phyloP scores from a whole-genome alignment of 2,329 filamentous ascomycete genomes.

The Clathrospora elynae region DNA sequence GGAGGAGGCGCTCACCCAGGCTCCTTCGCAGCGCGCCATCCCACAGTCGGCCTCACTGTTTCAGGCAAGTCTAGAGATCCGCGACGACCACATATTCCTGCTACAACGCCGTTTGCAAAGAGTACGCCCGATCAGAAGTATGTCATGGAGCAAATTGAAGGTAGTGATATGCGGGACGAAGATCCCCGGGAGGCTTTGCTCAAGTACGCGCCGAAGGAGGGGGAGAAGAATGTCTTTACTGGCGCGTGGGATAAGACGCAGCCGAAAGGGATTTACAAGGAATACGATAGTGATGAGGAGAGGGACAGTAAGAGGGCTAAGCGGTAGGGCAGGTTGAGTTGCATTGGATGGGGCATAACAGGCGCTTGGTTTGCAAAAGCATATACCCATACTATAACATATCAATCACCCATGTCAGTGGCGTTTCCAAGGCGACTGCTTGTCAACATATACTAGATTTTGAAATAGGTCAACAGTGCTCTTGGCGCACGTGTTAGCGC shows the following conservation, averaged over 20 bases:
- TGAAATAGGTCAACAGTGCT: too few relatives aligned
- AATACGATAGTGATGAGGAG: slow-evolving; percentile 83
- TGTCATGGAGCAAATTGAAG: slow-evolving; percentile 83
- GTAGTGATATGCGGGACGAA: slow-evolving; percentile 93
- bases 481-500: slow-evolving; percentile 15
- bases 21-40: slow-evolving; percentile 64
- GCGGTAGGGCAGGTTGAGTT: slow-evolving; percentile 27
- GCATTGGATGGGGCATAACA: slow-evolving; percentile 14
- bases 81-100: slow-evolving; percentile 80
- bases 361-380: slow-evolving; percentile 14
- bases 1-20: too few relatives aligned
- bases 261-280: slow-evolving; percentile 87
- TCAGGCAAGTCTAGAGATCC: slow-evolving; percentile 80
- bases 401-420: neutral
- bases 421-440: slow-evolving; percentile 1
- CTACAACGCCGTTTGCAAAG: slow-evolving; percentile 87
- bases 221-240: slow-evolving; percentile 93
- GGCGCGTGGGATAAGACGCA: slow-evolving; percentile 92
- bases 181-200: slow-evolving; percentile 91
- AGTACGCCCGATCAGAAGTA: slow-evolving; percentile 87
- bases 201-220: slow-evolving; percentile 91
- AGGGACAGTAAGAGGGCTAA: slow-evolving; percentile 66
- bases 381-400: slow-evolving; percentile 14
- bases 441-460: too few relatives aligned
- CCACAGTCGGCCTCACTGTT: slow-evolving; percentile 74